phyloP scores from a whole-genome alignment of 1,284 basidiomycete species.

The Rhodotorula sp. region DNA sequence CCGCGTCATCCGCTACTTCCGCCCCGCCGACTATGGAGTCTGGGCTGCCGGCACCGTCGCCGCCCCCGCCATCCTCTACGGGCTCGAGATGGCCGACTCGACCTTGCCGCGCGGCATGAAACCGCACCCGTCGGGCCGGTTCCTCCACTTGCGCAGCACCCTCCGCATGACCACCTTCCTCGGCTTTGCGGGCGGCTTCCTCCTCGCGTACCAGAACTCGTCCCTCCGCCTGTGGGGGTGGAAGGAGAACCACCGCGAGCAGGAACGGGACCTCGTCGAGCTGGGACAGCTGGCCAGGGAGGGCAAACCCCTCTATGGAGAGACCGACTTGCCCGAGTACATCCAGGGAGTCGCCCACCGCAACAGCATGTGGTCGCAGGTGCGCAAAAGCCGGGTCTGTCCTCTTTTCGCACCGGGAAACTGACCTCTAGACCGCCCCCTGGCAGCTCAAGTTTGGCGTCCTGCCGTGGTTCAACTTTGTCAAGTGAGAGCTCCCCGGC shows the following conservation, averaged over 20 bases:
- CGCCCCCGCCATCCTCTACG: constrained; percentile 71
- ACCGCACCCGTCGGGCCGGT: neutral
- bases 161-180: constrained; percentile 58
- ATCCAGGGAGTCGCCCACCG: constrained; percentile 84
- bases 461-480: constrained; percentile 78
- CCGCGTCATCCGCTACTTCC: constrained; percentile 86
- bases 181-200: constrained; percentile 82
- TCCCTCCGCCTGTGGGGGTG: constrained; percentile 93
- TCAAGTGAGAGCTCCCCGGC: constrained; percentile 55
- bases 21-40: constrained; percentile 79
- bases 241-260: constrained; percentile 82
- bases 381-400: constrained; percentile 47
- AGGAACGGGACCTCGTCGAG: constrained; percentile 71
- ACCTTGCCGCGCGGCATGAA: constrained; percentile 19
- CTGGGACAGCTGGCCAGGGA: constrained; percentile 66
- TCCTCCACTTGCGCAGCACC: constrained; percentile 44
- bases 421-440: neutral
- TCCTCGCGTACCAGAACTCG: constrained; percentile 79
- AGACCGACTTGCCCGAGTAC: constrained; percentile 77
- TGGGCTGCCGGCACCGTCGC: constrained; percentile 80
- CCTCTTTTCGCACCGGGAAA: too few species aligned
- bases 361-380: constrained; percentile 82
- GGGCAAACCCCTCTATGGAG: constrained; percentile 80
- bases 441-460: constrained; percentile 62
- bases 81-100: constrained; percentile 60